Conservation (phyloP, 2,329 filamentous ascomycete genomes). For the Teratosphaeria destructans region DNA sequence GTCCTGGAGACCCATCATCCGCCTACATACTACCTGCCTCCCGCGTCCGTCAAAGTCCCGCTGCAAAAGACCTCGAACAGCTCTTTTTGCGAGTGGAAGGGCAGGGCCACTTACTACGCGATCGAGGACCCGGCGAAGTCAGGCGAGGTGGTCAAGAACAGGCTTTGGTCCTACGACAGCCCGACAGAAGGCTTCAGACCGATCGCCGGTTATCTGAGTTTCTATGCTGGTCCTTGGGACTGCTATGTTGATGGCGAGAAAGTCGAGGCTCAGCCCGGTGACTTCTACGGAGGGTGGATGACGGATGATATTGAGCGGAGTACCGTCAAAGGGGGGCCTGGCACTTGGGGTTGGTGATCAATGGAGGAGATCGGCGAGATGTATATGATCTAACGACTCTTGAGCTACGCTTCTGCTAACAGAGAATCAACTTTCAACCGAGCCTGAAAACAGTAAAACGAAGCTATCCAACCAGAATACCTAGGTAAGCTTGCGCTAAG, state of each 20-base stretch:
- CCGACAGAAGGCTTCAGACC: constrained; percentile 43
- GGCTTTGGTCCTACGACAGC: constrained; percentile 50
- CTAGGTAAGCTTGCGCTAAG: too few relatives aligned
- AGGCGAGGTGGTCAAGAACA: constrained; percentile 36
- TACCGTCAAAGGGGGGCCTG: constrained; percentile 36
- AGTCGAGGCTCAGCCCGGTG: constrained; percentile 49
- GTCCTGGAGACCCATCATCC: constrained; percentile 54
- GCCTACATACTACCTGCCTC: constrained; percentile 53
- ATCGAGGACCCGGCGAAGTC: constrained; percentile 31
- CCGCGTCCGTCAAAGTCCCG: constrained; percentile 37
- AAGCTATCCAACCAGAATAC: too few relatives aligned
- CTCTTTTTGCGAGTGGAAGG: constrained; percentile 53
- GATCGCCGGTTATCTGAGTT: constrained; percentile 47
- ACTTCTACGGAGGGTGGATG: constrained; percentile 57
- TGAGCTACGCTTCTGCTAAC: too few relatives aligned
- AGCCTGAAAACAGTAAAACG: too few relatives aligned
- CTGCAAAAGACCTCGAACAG: constrained; percentile 37
- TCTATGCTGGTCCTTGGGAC: constrained; percentile 53
- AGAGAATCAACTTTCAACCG: too few relatives aligned
- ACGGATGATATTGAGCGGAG: constrained; percentile 48
- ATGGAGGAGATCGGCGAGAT: too few relatives aligned
- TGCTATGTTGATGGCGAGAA: constrained; percentile 53
- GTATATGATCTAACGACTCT: too few relatives aligned
- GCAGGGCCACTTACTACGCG: constrained; percentile 48
- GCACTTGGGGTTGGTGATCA: constrained; percentile 24